Base-by-base conservation (phyloP, 2,329 filamentous ascomycete genomes). In the Exserohilum rostratum region DNA sequence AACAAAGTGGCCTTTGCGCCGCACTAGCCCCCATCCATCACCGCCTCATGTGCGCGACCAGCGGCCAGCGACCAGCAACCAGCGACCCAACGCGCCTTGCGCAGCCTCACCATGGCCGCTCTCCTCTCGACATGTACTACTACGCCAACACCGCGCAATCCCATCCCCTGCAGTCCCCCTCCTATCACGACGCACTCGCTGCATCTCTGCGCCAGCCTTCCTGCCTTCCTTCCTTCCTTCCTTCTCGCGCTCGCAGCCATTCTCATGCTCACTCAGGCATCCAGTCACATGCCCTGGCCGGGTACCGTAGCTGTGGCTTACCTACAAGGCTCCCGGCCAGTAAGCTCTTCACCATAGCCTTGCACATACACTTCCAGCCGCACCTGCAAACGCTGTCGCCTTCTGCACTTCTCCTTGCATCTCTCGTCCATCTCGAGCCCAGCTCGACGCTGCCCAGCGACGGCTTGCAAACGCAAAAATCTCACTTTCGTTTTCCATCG, bases 21-120 rank as follows among this genome's bases (percentile, higher is more conserved):
- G 53, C 60, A 53, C 64, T 68, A 65, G 56, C 59, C 51, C 43
- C 51, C 34, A 48, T 63, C 52, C 53, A 58, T 62, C 59, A 65
- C 62, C 61, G 62, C 61, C 53, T 62, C 58, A 58, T 47, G 52
- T 31, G 31, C 40, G 37, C 47, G 47, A n/a, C n/a, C n/a, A n/a
- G n/a, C n/a, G n/a, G n/a, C n/a, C n/a, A n/a, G n/a, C n/a, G n/a
- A n/a, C n/a, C n/a, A n/a, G n/a, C n/a, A n/a, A n/a, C n/a, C n/a
- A n/a, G n/a, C n/a, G n/a, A 42, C 39, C 42, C 52, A 58, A 55
- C 55, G 48, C 55, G 53, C 56, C 48, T n/a, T 53, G 53, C 48
- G 37, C 55, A 46, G 33, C 34, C 31, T 33, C 22, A 22, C 9
- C 27, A 12, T 13, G 5, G 29, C 11, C 35, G 12, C 18, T 25